Evolutionary conservation across 306 rosid species (phyloP).

Genomic region (Crotalaria pallida): DNA sequence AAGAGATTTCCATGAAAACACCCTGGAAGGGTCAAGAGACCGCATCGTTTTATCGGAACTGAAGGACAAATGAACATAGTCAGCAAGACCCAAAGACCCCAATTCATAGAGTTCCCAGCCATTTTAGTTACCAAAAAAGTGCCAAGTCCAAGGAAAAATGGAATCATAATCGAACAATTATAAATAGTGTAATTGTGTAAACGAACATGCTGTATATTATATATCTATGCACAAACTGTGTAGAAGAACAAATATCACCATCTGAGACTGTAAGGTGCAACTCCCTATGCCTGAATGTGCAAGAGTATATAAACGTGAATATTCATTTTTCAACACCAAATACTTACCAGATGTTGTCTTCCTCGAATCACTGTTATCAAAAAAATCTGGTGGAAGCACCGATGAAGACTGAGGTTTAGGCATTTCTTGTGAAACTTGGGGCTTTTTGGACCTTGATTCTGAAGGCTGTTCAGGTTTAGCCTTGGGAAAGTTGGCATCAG

Average conservation of each 20-base stretch:
- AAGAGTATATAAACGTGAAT: background rate
- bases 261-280: background rate
- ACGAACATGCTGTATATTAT: background rate
- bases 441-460: constrained; percentile 23
- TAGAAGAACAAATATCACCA: background rate
- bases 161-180: background rate
- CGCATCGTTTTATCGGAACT: background rate
- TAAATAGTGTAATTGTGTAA: background rate
- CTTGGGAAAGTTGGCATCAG: constrained; percentile 27
- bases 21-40: background rate
- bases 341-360: constrained; percentile 46
- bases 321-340: constrained; percentile 19
- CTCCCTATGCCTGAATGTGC: background rate
- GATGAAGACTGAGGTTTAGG: constrained; percentile 45
- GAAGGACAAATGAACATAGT: background rate
- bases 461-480: constrained; percentile 33
- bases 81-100: background rate
- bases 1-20: background rate
- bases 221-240: background rate
- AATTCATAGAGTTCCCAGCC: background rate
- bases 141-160: background rate
- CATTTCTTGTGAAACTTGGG: constrained; percentile 31
- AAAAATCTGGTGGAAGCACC: constrained; percentile 75
- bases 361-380: constrained; percentile 46
- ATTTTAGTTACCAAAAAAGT: background rate